phyloP scores from a whole-genome alignment of 163 green algal species.

The Chlorella variabilis region DNA sequence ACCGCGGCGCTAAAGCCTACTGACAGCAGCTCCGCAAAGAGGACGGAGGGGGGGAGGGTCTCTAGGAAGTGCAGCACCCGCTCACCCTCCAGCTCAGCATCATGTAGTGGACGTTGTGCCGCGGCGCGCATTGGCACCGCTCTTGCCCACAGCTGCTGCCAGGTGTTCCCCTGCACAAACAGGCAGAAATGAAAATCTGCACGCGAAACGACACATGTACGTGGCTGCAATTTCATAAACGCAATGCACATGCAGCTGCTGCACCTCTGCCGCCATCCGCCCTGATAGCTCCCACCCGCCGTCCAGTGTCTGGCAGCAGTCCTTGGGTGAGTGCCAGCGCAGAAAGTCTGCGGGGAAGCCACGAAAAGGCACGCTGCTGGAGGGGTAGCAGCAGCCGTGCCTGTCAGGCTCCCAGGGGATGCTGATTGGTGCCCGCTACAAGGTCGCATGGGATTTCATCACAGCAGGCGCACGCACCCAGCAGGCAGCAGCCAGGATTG shows the following conservation, averaged over 20 bases:
- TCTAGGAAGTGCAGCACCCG: conserved; percentile 86
- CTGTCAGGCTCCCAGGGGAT: too few relatives aligned
- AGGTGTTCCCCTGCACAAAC: conserved; percentile 51
- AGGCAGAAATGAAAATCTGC: too few relatives aligned
- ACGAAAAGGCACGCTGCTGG: too few relatives aligned
- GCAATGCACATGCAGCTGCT: background rate
- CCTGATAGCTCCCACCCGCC: conserved; percentile 34
- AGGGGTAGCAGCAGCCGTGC: background rate
- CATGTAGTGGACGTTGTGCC: conserved; percentile 76
- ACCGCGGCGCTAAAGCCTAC: conserved; percentile 53
- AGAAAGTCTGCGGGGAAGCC: conserved; percentile 81
- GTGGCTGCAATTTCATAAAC: too few relatives aligned
- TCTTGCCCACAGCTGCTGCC: conserved; percentile 70
- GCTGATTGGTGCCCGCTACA: too few relatives aligned
- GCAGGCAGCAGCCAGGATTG: conserved; percentile 80
- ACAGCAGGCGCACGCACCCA: background rate
- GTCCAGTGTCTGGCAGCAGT: conserved; percentile 66
- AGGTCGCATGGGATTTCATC: too few relatives aligned
- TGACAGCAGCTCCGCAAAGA: conserved; percentile 74
- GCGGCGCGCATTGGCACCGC: conserved; percentile 50
- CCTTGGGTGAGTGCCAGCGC: conserved; percentile 83
- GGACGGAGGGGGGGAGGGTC: conserved; percentile 59
- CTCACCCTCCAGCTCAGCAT: conserved; percentile 84
- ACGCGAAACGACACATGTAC: background rate
- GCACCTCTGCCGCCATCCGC: conserved; percentile 38